Percentiles rank a stretch among this genome's conserved stretches.
phyloP scores from a whole-genome alignment of 2,329 filamentous ascomycete genomes.

The Acarospora socialis region DNA sequence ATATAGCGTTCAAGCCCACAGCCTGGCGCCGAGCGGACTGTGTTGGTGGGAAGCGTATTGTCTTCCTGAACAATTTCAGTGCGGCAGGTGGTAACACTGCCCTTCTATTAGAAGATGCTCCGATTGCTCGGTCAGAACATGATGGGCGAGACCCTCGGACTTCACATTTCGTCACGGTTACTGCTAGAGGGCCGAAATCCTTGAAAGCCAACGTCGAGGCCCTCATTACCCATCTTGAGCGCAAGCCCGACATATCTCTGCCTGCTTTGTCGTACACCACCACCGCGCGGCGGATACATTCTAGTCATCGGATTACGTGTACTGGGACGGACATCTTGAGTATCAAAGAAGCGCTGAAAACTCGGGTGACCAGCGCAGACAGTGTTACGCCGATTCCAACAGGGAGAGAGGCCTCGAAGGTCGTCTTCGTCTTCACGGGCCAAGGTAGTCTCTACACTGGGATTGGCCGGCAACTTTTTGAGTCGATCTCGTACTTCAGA shows the following conservation, averaged over 20 bases:
- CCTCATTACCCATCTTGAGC: slow-evolving; percentile 40
- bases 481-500: slow-evolving; percentile 35
- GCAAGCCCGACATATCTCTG: slow-evolving; percentile 37
- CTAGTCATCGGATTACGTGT: slow-evolving; percentile 23
- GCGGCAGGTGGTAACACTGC: slow-evolving; percentile 60
- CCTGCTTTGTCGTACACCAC: slow-evolving; percentile 51
- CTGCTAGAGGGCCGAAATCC: slow-evolving; percentile 37
- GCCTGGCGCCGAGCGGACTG: slow-evolving; percentile 19
- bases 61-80: slow-evolving; percentile 52
- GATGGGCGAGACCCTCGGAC: slow-evolving; percentile 41
- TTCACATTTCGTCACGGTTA: slow-evolving; percentile 44
- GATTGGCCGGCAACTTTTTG: slow-evolving; percentile 38
- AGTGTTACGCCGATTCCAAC: no score
- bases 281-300: slow-evolving; percentile 41
- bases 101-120: slow-evolving; percentile 49
- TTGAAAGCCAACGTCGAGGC: slow-evolving; percentile 42
- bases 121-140: no score
- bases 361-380: no score
- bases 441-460: slow-evolving; percentile 37
- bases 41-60: slow-evolving; percentile 22
- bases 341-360: slow-evolving; percentile 19
- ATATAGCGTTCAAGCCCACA: slow-evolving; percentile 31
- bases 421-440: slow-evolving; percentile 40
- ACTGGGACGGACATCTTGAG: slow-evolving; percentile 19
- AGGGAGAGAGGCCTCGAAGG: no score